Percentiles rank a stretch among this genome's conserved stretches.
These are phyloP conservation scores for Russula abietina DNA, from an alignment of 768 basidiomycete species.

Conservation along the genomic window DNA sequence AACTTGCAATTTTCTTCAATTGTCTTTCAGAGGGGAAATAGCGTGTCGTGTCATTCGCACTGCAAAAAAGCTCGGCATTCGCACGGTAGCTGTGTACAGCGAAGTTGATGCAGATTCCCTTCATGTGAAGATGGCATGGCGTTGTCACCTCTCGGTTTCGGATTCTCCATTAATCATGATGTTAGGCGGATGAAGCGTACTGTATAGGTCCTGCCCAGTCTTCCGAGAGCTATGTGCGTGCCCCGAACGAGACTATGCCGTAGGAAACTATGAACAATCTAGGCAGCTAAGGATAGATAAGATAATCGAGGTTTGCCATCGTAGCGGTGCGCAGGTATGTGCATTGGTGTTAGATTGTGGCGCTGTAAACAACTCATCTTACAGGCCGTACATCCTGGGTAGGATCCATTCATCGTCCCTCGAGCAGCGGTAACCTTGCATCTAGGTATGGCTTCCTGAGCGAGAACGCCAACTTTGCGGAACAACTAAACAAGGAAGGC, in stretches of 20 bases:
- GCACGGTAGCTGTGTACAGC: slow-evolving; percentile 88
- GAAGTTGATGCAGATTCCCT: slow-evolving; percentile 77
- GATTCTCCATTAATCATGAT: slow-evolving; percentile 4
- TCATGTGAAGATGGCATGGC: slow-evolving; percentile 71
- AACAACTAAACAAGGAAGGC: slow-evolving; percentile 65
- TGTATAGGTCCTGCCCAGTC: slow-evolving; percentile 91
- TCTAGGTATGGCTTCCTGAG: slow-evolving; percentile 88
- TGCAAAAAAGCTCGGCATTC: slow-evolving; percentile 79
- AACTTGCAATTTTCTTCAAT: background rate
- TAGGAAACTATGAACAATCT: background rate
- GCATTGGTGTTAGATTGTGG: background rate
- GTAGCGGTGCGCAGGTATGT: slow-evolving; percentile 77
- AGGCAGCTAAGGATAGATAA: slow-evolving; percentile 76
- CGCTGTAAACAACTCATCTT: background rate
- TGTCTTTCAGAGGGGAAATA: slow-evolving; percentile 72
- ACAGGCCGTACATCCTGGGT: slow-evolving; percentile 92
- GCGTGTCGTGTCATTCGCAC: slow-evolving; percentile 93
- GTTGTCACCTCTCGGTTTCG: background rate
- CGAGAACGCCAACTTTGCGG: slow-evolving; percentile 82
- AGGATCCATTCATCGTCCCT: slow-evolving; percentile 21
- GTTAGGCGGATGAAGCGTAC: slow-evolving; percentile 46
- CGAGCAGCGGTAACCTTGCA: background rate
- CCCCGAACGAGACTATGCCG: background rate
- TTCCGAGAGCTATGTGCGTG: slow-evolving; percentile 78
- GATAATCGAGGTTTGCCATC: slow-evolving; percentile 76